These are phyloP conservation scores for Yarrowia keelungensis DNA, from an alignment of 805 yeast species.

Conservation along the genomic window DNA sequence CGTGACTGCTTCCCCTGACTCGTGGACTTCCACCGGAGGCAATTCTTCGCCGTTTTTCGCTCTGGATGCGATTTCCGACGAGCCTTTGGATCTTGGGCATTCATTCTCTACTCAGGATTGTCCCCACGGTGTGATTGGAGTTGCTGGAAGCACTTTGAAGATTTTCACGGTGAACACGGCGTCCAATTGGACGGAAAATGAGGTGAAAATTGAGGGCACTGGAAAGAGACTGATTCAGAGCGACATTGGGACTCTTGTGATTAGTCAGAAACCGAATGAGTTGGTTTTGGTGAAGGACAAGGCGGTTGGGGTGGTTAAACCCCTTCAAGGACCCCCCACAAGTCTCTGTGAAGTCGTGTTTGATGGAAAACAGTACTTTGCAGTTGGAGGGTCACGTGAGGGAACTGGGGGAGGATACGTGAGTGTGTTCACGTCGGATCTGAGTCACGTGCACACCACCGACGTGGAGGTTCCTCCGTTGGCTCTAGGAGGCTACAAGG, in stretches of 20 bases:
- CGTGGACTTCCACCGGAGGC: slow-evolving; percentile 6
- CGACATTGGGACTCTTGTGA: background rate
- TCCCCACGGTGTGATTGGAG: slow-evolving; percentile 66
- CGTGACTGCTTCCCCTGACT: background rate
- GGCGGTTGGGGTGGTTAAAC: background rate
- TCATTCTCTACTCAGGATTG: slow-evolving; percentile 70
- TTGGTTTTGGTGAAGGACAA: background rate
- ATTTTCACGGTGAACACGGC: slow-evolving; percentile 54
- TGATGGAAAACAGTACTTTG: slow-evolving; percentile 41
- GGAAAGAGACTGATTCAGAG: slow-evolving; percentile 4
- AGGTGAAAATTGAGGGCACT: background rate
- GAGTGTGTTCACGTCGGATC: slow-evolving; percentile 33
- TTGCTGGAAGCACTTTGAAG: slow-evolving; percentile 58
- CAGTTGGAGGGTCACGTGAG: slow-evolving; percentile 42
- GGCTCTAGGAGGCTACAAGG: slow-evolving; percentile 63
- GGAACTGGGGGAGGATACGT: background rate
- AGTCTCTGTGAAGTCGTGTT: background rate
- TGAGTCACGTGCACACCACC: slow-evolving; percentile 68
- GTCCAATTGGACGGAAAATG: background rate
- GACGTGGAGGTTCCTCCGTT: slow-evolving; percentile 56
- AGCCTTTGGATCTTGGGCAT: slow-evolving; percentile 54
- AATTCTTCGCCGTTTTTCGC: slow-evolving; percentile 27
- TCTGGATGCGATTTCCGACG: slow-evolving; percentile 11
- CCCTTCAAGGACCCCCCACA: background rate
- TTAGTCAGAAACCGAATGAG: background rate